Conservation (phyloP, 371 early-diverging fungal genomes). For the Apophysomyces elegans region DNA sequence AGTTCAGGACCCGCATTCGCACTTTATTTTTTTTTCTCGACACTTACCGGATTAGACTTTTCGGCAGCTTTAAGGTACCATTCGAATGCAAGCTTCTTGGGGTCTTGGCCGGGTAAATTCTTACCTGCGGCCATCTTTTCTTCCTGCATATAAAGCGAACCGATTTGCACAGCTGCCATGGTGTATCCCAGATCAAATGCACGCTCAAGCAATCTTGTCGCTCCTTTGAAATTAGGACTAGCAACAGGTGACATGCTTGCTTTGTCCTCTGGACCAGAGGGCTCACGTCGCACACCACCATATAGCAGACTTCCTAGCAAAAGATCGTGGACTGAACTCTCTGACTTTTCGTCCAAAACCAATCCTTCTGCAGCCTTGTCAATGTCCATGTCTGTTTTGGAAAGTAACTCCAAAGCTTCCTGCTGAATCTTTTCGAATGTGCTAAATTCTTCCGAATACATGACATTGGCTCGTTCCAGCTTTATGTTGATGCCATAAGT, state of each 20-base stretch:
- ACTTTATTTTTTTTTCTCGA: neutral
- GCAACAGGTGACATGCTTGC: conserved; percentile 57
- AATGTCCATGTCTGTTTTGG: conserved; percentile 56
- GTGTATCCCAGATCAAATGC: conserved; percentile 58
- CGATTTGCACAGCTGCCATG: conserved; percentile 67
- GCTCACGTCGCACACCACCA: conserved; percentile 58
- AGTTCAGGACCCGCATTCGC: neutral
- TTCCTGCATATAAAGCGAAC: conserved; percentile 62
- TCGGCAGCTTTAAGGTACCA: conserved; percentile 62
- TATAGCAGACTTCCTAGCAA: conserved; percentile 57
- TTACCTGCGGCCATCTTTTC: conserved; percentile 55
- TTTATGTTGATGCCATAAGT: conserved; percentile 14
- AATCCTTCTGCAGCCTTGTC: conserved; percentile 55
- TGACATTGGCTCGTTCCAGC: conserved; percentile 54
- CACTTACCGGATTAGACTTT: conserved; percentile 55
- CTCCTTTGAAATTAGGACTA: conserved; percentile 61
- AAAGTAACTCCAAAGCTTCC: conserved; percentile 54
- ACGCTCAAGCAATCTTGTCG: conserved; percentile 55
- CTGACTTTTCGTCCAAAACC: conserved; percentile 33
- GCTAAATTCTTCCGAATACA: conserved; percentile 52
- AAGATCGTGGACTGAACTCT: conserved; percentile 51
- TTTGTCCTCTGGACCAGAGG: conserved; percentile 37
- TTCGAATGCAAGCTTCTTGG: conserved; percentile 51
- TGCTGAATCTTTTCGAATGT: conserved; percentile 57
- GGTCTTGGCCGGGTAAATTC: conserved; percentile 56